A percentile compares a stretch with the other conserved stretches of the same genome.
Evolutionary conservation across 768 basidiomycete species (phyloP).

Genomic region (Vararia minispora): DNA sequence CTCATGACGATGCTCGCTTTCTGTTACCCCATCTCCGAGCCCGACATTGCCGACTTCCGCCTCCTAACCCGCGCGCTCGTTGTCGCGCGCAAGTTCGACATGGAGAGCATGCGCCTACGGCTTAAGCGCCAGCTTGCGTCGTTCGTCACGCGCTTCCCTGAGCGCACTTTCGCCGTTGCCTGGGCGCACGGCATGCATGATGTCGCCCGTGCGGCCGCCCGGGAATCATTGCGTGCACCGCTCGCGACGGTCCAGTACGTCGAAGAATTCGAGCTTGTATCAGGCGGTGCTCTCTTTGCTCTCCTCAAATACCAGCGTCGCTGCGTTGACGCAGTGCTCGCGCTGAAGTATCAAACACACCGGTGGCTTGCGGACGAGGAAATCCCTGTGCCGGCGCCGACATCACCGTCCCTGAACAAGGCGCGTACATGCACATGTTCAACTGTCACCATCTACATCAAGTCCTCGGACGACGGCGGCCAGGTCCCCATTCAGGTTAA

Average conservation of each 20-base stretch:
- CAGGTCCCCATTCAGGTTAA: too few relatives aligned
- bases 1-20: background rate
- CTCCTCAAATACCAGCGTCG: background rate
- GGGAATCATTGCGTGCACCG: background rate
- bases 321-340: background rate
- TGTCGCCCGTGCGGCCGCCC: background rate
- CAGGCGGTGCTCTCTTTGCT: background rate
- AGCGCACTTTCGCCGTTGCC: background rate
- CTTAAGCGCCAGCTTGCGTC: background rate
- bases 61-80: too few relatives aligned
- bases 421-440: too few relatives aligned
- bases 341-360: too few relatives aligned
- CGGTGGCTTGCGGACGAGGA: too few relatives aligned
- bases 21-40: background rate
- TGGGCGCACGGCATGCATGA: background rate
- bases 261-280: background rate
- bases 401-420: too few relatives aligned
- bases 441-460: too few relatives aligned
- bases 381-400: too few relatives aligned
- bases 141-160: background rate
- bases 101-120: background rate
- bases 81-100: background rate
- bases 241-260: background rate
- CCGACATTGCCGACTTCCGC: too few relatives aligned
- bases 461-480: too few relatives aligned